Base-by-base conservation (phyloP, 208 protist species). In the Histomonas meleagridis region DNA sequence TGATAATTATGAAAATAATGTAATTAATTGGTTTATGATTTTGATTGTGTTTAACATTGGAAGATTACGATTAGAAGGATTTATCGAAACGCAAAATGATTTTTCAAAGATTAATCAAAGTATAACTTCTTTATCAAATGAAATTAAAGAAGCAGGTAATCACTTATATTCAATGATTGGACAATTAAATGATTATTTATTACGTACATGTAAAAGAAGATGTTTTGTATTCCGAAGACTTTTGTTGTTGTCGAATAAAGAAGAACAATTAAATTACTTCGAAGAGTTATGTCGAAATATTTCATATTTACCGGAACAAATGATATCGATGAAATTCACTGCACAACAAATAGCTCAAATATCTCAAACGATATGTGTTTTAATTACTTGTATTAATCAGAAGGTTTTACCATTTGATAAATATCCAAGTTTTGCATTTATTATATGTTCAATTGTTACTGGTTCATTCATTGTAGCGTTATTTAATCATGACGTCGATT, bases 201-300 rank as follows among this genome's bases (percentile, higher is more conserved):
- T 86, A 18, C 43, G 76, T 40, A 35, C 40, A 43, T 86, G 76
- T 46, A 86, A 86, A 16, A 48, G 76, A 35, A 86, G 76, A 86
- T 51, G 76, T n/a, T 86, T 86, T 46, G 46, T 86, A 10, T 86
- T 51, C 46, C 51, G 76, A 16, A 51, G 76, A 57, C 23, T 86
- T 55, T 32, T 86, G 40, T 86, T 86, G 18, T 38, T 86, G 21
- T 26, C 76, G 14, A 18, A 14, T 38, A 46, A 86, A 2, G 38
- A 32, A 32, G 40, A 55, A 5, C 51, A 86, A 86, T 28, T 32
- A 2, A 14, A 32, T 16, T 86, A 86, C 28, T 38, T 86, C 4
- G 16, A 32, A 9, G 40, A 86, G 32, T 26, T 86, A 40, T 86
- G 76, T 46, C 2, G 26, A 51, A 57, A 12, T 21, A 32, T 86